Evolutionary conservation across 345 rosid species (phyloP).

Genomic region (Acer negundo): DNA sequence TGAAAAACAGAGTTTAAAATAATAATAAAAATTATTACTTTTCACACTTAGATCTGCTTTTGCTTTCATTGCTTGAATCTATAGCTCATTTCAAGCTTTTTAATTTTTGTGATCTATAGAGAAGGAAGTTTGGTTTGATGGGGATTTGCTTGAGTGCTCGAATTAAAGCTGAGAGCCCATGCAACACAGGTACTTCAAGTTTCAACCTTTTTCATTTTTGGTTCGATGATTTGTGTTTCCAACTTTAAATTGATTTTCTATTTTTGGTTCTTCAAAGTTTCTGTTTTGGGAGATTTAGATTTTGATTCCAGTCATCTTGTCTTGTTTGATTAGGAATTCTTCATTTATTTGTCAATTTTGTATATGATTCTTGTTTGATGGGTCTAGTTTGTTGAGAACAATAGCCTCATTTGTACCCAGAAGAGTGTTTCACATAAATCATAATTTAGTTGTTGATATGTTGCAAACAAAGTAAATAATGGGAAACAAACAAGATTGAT

Average conservation of each 20-base stretch:
- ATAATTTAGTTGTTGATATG: not conserved
- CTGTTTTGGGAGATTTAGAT: not conserved
- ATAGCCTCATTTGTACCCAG: not conserved
- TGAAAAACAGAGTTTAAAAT: too few species aligned
- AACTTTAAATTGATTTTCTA: not conserved
- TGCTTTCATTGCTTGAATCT: conserved; percentile 20
- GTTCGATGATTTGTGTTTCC: not conserved
- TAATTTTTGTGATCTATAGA: conserved; percentile 32
- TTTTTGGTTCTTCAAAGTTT: not conserved
- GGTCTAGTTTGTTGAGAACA: conserved; percentile 17
- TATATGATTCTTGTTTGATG: not conserved
- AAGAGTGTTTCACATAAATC: not conserved
- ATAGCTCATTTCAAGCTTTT: conserved; percentile 20
- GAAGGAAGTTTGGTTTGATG: conserved; percentile 42
- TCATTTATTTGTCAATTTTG: conserved; percentile 1
- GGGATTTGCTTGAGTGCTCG: conserved; percentile 90
- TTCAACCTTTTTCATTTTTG: not conserved
- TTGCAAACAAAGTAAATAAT: not conserved
- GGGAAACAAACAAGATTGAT: not conserved
- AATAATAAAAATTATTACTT: not conserved
- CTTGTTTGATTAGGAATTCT: conserved; percentile 3
- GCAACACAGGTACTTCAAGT: conserved; percentile 54
- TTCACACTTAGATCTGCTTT: conserved; percentile 40
- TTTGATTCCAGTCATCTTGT: not conserved
- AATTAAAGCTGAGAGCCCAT: conserved; percentile 85